Percentiles rank a stretch among this genome's conserved stretches.
These are phyloP conservation scores for Phytophthora colocasiae DNA, from an alignment of 352 stramenopile species.

Conservation along the genomic window DNA sequence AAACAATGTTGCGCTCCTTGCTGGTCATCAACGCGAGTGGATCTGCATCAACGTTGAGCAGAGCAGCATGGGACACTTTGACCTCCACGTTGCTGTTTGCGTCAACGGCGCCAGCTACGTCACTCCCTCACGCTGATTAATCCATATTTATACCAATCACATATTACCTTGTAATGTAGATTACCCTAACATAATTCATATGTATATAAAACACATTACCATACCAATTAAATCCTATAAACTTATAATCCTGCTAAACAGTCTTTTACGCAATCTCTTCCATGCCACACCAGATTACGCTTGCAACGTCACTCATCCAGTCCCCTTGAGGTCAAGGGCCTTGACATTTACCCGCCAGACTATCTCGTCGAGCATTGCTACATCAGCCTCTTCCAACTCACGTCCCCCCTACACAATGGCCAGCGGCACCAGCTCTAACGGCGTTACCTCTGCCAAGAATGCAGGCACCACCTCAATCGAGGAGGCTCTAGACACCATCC, in stretches of 20 bases:
- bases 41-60: constrained; percentile 8
- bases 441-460: constrained; percentile 16
- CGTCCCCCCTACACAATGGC: constrained; percentile 13
- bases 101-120: constrained; percentile 30
- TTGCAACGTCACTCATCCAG: constrained; percentile 16
- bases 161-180: background rate
- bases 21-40: background rate
- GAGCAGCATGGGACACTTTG: constrained; percentile 19
- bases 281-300: constrained; percentile 16
- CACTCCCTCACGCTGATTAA: constrained; percentile 22
- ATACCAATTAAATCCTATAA: too few relatives aligned
- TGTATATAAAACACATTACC: too few relatives aligned
- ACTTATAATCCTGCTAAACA: background rate
- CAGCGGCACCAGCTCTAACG: constrained; percentile 23
- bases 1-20: background rate
- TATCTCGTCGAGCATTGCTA: constrained; percentile 20
- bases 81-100: constrained; percentile 27
- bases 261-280: constrained; percentile 13
- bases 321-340: too few relatives aligned
- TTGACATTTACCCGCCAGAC: background rate
- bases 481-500: constrained; percentile 68
- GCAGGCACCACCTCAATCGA: constrained; percentile 69
- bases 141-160: constrained; percentile 8
- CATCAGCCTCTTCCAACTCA: constrained; percentile 21
- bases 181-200: background rate